Evolutionary conservation across 192 early-diverging fungal genomes (phyloP).

Genomic region (Backusella psychrophila): DNA sequence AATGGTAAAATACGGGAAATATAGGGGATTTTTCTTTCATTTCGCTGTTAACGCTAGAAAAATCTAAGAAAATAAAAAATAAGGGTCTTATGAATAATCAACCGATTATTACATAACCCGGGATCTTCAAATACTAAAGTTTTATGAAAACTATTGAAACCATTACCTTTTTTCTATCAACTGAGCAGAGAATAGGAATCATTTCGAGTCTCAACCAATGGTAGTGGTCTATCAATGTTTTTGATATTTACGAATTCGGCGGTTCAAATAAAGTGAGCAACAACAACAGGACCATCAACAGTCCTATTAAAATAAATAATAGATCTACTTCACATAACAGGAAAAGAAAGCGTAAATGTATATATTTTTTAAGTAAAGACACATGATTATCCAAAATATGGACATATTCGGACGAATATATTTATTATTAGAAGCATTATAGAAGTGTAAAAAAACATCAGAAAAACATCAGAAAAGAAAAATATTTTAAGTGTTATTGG

Average conservation of each 20-base stretch:
- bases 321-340: not conserved
- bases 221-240: not conserved
- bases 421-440: not conserved
- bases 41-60: not conserved
- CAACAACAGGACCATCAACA: not conserved
- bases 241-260: not conserved
- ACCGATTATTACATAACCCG: not conserved
- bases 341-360: not conserved
- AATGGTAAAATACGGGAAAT: constrained; percentile 1
- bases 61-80: not conserved
- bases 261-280: not conserved
- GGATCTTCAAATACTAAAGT: not conserved
- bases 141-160: not conserved
- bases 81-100: not conserved
- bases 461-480: not conserved
- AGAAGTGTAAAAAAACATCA: not conserved
- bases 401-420: not conserved
- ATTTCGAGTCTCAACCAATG: not conserved
- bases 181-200: not conserved
- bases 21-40: not conserved
- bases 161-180: not conserved
- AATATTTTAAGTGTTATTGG: not conserved
- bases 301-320: not conserved
- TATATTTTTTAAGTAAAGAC: not conserved
- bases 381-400: not conserved